A percentile compares a stretch with the other conserved stretches of the same genome.
These are phyloP conservation scores for Thraustochytrium sp. DNA, from an alignment of 352 stramenopile genomes.

Conservation along the genomic window DNA sequence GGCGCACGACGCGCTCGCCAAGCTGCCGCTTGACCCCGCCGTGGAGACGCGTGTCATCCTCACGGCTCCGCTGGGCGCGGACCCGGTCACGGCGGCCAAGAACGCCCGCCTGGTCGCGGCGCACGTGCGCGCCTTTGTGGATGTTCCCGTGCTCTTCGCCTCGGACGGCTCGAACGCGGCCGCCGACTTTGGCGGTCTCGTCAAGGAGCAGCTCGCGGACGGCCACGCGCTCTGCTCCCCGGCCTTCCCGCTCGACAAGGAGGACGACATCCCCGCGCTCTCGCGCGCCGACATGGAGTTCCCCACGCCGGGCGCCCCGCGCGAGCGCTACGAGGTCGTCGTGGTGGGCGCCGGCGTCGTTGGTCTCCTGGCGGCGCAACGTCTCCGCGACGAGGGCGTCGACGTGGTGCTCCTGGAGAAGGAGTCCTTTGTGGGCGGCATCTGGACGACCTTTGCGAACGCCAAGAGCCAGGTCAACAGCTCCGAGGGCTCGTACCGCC, in stretches of 20 bases:
- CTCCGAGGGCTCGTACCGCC: conserved; percentile 26
- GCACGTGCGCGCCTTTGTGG: conserved; percentile 3
- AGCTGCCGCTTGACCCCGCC: not conserved
- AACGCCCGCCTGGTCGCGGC: not conserved
- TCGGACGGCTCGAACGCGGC: not conserved
- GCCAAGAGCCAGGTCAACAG: conserved; percentile 39
- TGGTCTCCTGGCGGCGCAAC: conserved; percentile 17
- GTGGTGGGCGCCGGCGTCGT: conserved; percentile 30
- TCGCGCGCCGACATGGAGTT: not conserved
- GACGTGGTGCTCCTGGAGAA: conserved; percentile 29
- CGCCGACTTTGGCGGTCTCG: not conserved
- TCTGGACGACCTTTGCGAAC: conserved; percentile 40
- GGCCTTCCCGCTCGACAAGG: not conserved
- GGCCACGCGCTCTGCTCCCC: not conserved
- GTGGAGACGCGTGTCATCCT: conserved; percentile 23
- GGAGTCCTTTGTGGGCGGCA: not conserved
- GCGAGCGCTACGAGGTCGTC: not conserved
- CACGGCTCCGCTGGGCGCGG: not conserved
- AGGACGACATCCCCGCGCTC: not conserved
- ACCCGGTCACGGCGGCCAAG: not conserved
- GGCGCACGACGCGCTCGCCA: not conserved
- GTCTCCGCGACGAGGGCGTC: not conserved
- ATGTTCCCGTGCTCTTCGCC: conserved; percentile 1
- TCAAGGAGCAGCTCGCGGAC: conserved; percentile 13
- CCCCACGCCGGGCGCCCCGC: not conserved